Evolutionary conservation across 495 filamentous ascomycete genomes (phyloP), one percentile per base, ranked within the genome.

Genomic region (Alectoria sarmentosa): DNA sequence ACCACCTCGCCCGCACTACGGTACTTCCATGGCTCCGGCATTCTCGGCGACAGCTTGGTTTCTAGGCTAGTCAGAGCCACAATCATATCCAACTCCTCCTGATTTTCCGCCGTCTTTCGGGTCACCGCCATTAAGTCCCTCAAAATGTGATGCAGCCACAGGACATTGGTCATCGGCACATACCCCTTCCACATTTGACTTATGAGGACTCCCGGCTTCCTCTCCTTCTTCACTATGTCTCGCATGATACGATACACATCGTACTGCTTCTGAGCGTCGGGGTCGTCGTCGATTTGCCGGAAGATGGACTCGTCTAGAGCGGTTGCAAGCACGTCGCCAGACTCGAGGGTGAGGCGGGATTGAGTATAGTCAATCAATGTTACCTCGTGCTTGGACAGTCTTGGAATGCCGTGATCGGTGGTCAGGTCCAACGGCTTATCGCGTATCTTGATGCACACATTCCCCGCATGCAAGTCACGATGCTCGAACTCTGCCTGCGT

Each of bases 311-410:
- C 36, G 75, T 82, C 68, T 77, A 69, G 58, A 74, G 64, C 39
- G 69, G 73, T 62, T 9, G 76, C 79, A n/a, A 80, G 75, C 38
- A 78, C 67, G 34, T 79, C 76, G 5, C 72, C 54, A 9, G 68
- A 26, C 28, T 72, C 69, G 39, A 64, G 32, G 2, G 28, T 65
- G 6, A 83, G 88, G 23, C 92, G 85, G 0, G 90, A 95, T 44
- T 96, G 83, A 1, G 91, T 92, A 72, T 96, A 96, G 73, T 96
- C 92, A 65, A 96, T 90, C 36, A 96, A 83, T 0, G 91, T 96
- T 11, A 90, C 85, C 57, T 91, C 85, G 1, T 95, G 75, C 36
- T 82, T 82, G 37, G 78, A 66, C 4, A 78, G 2, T 30, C 52
- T 55, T 10, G 52, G 52, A 17, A 55, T 34, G 30, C 52, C 52